Evolutionary conservation across 306 rosid genomes (phyloP).

Genomic region (Prunus dulcis): DNA sequence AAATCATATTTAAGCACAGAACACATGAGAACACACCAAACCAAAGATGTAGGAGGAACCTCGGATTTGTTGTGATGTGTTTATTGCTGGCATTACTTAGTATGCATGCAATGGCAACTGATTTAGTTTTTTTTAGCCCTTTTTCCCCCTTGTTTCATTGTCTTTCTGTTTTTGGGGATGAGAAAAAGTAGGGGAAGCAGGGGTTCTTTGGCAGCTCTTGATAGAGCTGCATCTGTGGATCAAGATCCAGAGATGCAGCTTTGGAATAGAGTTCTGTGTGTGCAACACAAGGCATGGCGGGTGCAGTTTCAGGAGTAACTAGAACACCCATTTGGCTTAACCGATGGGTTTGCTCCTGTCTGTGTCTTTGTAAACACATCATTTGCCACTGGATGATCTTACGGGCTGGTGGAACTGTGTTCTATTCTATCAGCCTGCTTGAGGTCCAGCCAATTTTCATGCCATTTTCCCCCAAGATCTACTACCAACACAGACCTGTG

Average conservation of each 20-base stretch:
- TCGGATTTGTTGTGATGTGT: constrained; percentile 29
- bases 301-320: constrained; percentile 1
- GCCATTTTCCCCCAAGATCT: not conserved
- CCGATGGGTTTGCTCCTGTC: not conserved
- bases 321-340: constrained; percentile 1
- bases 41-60: constrained; percentile 34
- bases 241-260: constrained; percentile 4
- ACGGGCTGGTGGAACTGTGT: not conserved
- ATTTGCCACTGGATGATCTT: not conserved
- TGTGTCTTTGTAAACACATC: not conserved
- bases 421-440: not conserved
- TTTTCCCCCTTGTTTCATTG: not conserved
- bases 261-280: not conserved
- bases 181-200: not conserved
- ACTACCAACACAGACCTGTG: not conserved
- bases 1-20: constrained; percentile 31
- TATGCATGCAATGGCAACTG: constrained; percentile 16
- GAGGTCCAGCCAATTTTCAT: not conserved
- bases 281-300: not conserved
- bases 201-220: constrained; percentile 5
- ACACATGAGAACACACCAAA: constrained; percentile 30
- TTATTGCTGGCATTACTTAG: constrained; percentile 30
- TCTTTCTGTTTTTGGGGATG: not conserved
- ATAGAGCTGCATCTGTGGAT: not conserved
- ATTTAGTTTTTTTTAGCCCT: constrained; percentile 1